Evolutionary conservation across 1,284 basidiomycete genomes (phyloP).

Genomic region (Moesziomyces antarcticus): DNA sequence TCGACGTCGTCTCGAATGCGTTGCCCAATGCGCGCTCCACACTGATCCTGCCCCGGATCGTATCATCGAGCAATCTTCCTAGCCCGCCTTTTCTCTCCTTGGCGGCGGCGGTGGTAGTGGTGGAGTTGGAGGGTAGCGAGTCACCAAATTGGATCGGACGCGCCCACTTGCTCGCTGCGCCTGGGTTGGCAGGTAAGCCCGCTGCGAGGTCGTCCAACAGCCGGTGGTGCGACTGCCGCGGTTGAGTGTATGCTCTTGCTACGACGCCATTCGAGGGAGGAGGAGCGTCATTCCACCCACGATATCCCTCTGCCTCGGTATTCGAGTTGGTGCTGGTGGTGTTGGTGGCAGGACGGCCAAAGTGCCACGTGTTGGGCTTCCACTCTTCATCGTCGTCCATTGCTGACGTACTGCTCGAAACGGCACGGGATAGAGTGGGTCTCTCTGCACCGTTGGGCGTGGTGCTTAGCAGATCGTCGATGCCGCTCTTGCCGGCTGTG

Average conservation of each 20-base stretch:
- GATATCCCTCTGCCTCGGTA: slow-evolving; percentile 10
- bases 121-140: slow-evolving; percentile 31
- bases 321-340: slow-evolving; percentile 6
- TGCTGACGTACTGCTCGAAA: neutral
- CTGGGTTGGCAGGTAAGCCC: slow-evolving; percentile 58
- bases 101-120: neutral
- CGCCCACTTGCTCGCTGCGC: slow-evolving; percentile 64
- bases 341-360: slow-evolving; percentile 17
- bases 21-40: slow-evolving; percentile 48
- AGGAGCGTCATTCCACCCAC: slow-evolving; percentile 60
- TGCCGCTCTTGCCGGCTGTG: slow-evolving; percentile 27
- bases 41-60: slow-evolving; percentile 50
- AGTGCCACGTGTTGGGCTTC: slow-evolving; percentile 59
- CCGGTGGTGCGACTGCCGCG: slow-evolving; percentile 47
- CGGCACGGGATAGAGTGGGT: neutral
- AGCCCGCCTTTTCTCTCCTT: slow-evolving; percentile 20
- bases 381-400: slow-evolving; percentile 39
- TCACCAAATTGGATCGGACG: slow-evolving; percentile 62
- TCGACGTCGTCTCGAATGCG: slow-evolving; percentile 29
- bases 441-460: slow-evolving; percentile 10
- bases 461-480: slow-evolving; percentile 56
- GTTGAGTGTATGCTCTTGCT: slow-evolving; percentile 54
- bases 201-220: slow-evolving; percentile 60
- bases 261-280: slow-evolving; percentile 40
- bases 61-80: slow-evolving; percentile 47